Evolutionary conservation across 2,329 filamentous ascomycete genomes (phyloP).

Genomic region (Fusarium clavum): DNA sequence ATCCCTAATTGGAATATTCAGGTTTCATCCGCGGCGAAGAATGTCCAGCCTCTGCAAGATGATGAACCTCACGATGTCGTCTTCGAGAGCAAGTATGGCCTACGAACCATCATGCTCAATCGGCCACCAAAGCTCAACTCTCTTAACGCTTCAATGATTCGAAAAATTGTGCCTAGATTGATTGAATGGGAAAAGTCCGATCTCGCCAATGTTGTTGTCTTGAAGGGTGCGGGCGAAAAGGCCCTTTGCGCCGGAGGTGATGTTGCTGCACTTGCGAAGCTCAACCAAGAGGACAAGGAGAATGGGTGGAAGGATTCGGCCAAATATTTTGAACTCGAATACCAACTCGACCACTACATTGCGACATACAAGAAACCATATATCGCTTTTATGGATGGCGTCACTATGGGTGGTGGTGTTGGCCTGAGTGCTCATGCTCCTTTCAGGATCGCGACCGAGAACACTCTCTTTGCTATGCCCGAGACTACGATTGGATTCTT

Average conservation of each 20-base stretch:
- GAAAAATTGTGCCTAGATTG: conserved; percentile 90
- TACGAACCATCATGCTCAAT: conserved; percentile 94
- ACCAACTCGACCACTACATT: conserved; percentile 94
- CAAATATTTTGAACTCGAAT: conserved; percentile 94
- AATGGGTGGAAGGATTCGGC: conserved; percentile 77
- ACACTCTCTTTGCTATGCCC: conserved; percentile 96
- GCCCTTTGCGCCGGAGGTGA: conserved; percentile 96
- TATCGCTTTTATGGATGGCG: conserved; percentile 95
- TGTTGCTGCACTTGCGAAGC: conserved; percentile 79
- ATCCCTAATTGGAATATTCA: conserved; percentile 39
- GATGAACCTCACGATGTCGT: conserved; percentile 92
- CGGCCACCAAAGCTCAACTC: conserved; percentile 92
- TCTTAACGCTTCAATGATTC: conserved; percentile 92
- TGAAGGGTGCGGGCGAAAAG: conserved; percentile 87
- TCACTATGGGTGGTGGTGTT: conserved; percentile 98
- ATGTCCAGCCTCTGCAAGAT: conserved; percentile 67
- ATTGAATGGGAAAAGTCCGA: conserved; percentile 96
- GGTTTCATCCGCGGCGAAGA: conserved; percentile 52
- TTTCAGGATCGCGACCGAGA: conserved; percentile 95
- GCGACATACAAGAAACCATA: conserved; percentile 94
- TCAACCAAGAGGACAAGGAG: conserved; percentile 74
- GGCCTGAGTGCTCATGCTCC: conserved; percentile 95
- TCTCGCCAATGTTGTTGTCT: conserved; percentile 89
- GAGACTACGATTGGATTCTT: conserved; percentile 99
- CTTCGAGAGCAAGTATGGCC: conserved; percentile 88